A percentile compares a stretch with the other conserved stretches of the same genome.
Evolutionary conservation across 148 eudicot genomes (phyloP).

Genomic region (Euryodendron excelsum): DNA sequence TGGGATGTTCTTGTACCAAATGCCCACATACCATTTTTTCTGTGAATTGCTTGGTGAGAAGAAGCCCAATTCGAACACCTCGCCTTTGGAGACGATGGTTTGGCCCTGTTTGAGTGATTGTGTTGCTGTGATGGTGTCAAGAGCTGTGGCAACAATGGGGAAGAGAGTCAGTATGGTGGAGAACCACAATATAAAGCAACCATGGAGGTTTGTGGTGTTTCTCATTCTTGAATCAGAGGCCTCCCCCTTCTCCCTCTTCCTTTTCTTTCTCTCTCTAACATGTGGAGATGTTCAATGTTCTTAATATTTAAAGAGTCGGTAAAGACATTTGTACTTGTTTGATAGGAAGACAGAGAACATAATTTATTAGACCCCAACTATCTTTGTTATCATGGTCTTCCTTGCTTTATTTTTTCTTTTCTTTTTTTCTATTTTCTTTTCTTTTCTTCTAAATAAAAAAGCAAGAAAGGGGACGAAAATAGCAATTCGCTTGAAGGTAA

Average conservation of each 20-base stretch:
- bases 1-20: conserved; percentile 40
- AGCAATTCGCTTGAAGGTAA: too few species aligned
- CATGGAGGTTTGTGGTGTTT: neutral
- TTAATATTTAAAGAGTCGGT: too few species aligned
- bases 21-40: conserved; percentile 31
- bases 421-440: too few species aligned
- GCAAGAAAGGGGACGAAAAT: too few species aligned
- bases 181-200: neutral
- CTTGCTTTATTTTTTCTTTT: too few species aligned
- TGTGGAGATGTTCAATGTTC: too few species aligned
- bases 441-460: too few species aligned
- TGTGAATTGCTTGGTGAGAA: conserved; percentile 22
- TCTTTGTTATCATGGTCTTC: too few species aligned
- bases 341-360: too few species aligned
- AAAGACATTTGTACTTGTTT: too few species aligned
- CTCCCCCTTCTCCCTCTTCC: neutral
- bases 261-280: neutral
- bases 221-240: conserved; percentile 1
- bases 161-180: conserved; percentile 20
- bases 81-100: conserved; percentile 32
- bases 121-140: conserved; percentile 33
- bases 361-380: too few species aligned
- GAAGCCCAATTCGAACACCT: conserved; percentile 37
- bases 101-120: conserved; percentile 23
- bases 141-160: conserved; percentile 12